A percentile compares a stretch with the other conserved stretches of the same genome.
These are phyloP conservation scores for Sanghuangporus weigelae DNA, from an alignment of 1,284 basidiomycete species.

Conservation along the genomic window DNA sequence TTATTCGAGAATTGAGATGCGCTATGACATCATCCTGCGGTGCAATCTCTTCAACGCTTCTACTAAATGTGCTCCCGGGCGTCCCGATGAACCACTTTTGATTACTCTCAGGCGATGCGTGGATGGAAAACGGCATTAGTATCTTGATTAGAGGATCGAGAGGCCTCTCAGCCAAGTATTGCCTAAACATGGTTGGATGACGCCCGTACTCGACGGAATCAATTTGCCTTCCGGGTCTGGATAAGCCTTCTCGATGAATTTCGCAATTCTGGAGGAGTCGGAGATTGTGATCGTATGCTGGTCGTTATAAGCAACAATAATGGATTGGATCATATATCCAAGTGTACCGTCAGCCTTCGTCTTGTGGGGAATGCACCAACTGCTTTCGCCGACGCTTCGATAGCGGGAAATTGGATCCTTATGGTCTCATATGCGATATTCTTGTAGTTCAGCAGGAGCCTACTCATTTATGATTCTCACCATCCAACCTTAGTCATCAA, in stretches of 20 bases:
- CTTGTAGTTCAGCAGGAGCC: too few relatives aligned
- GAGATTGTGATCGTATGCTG: constrained; percentile 28
- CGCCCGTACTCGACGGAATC: constrained; percentile 28
- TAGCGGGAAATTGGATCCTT: constrained; percentile 38
- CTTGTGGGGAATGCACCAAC: constrained; percentile 29
- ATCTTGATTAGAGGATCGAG: constrained; percentile 12
- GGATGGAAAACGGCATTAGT: not conserved
- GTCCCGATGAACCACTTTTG: constrained; percentile 2
- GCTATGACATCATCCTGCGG: not conserved
- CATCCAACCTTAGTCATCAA: constrained; percentile 25
- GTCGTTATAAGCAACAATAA: constrained; percentile 24
- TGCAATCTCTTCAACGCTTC: constrained; percentile 12
- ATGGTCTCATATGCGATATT: constrained; percentile 34
- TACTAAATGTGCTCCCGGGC: constrained; percentile 1
- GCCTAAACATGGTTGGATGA: constrained; percentile 29
- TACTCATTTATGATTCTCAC: too few relatives aligned
- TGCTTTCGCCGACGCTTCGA: constrained; percentile 28
- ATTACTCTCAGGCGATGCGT: not conserved
- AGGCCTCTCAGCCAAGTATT: constrained; percentile 19
- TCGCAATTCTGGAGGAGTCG: constrained; percentile 41
- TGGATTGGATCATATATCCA: constrained; percentile 35
- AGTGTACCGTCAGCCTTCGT: constrained; percentile 26
- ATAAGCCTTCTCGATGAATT: constrained; percentile 42
- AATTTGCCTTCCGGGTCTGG: constrained; percentile 30
- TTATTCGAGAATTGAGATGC: too few relatives aligned